A percentile compares a stretch with the other conserved stretches of the same genome.
Conservation (phyloP, 371 early-diverging fungal genomes). For the Nosema granulosis region DNA sequence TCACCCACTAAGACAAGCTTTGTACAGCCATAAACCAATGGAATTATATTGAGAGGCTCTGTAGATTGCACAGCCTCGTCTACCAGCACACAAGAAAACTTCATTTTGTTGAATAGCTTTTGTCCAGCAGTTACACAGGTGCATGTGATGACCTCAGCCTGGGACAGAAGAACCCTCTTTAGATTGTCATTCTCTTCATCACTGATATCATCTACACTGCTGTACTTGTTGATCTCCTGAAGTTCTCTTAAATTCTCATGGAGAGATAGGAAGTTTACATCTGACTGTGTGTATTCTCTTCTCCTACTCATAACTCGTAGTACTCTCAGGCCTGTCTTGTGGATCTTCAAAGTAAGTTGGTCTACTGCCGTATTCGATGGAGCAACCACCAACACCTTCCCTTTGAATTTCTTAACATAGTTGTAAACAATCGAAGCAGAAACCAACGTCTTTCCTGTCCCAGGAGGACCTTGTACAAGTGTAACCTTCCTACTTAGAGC, state of each 20-base stretch:
- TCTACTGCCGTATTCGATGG: conserved; percentile 98
- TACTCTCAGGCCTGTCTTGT: conserved; percentile 81
- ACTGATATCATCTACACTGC: conserved; percentile 70
- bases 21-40: conserved; percentile 81
- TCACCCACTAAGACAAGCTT: conserved; percentile 94
- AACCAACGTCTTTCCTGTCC: conserved; percentile 82
- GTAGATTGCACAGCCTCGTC: conserved; percentile 95
- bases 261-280: conserved; percentile 76
- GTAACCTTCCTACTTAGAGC: conserved; percentile 81
- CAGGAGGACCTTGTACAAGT: conserved; percentile 78
- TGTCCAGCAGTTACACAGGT: conserved; percentile 95
- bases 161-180: conserved; percentile 79
- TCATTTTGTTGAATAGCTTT: conserved; percentile 75
- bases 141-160: conserved; percentile 90
- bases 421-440: conserved; percentile 92
- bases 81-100: conserved; percentile 84
- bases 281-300: conserved; percentile 81
- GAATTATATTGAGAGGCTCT: conserved; percentile 93
- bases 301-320: conserved; percentile 86
- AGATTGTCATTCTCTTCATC: conserved; percentile 67
- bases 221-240: conserved; percentile 77
- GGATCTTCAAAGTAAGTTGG: conserved; percentile 88
- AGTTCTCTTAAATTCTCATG: conserved; percentile 81
- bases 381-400: conserved; percentile 88
- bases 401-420: conserved; percentile 70